Base-by-base conservation (phyloP, 495 filamentous ascomycete species). In the Xylaria venustula region DNA sequence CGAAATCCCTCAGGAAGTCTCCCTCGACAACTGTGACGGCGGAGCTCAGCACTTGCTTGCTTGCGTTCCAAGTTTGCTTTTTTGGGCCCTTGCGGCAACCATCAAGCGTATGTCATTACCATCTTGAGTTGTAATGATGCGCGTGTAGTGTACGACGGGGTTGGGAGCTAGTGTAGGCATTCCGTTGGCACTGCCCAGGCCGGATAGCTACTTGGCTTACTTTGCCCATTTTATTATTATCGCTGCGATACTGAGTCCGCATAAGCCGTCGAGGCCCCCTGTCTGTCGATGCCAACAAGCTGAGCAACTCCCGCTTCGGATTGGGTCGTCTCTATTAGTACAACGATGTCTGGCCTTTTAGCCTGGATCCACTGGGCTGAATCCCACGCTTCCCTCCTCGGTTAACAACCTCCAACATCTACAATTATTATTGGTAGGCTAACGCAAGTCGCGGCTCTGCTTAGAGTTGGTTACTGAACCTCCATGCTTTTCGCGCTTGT, bases 251-350 rank as follows among this genome's bases (percentile, higher is more conserved):
- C 22, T 57, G 17, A 28, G 11, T 28, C 6, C 12, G 23, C 17
- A 60, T 60, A 45, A 59, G 56, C 56, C 11, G 36, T 28, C n/a
- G 32, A 6, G 4, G n/a, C n/a, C 48, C 57, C 57, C 57, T 60
- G 57, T 47, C 40, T 17, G 12, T 55, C 15, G 40, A 17, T 37
- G 40, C 52, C 19, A 41, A 14, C 28, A 46, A 46, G 54, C 41
- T 56, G 54, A 37, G 3, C 41, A 42, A 14, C 12, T 7, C 22
- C 54, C 26, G 41, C 17, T 34, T 37, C 17, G 44, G 41, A 57
- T 57, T 48, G 41, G 42, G 7, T 22, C 52, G n/a, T 30, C 40
- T 32, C 11, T 22, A 37, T 22, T 30, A 26, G 51, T 28, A 41
- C 30, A 19, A 15, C 37, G n/a, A 12, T 26, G 34, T 41, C 14